Base-by-base conservation (phyloP, 768 basidiomycete species). In the Tylopilus sp. region DNA sequence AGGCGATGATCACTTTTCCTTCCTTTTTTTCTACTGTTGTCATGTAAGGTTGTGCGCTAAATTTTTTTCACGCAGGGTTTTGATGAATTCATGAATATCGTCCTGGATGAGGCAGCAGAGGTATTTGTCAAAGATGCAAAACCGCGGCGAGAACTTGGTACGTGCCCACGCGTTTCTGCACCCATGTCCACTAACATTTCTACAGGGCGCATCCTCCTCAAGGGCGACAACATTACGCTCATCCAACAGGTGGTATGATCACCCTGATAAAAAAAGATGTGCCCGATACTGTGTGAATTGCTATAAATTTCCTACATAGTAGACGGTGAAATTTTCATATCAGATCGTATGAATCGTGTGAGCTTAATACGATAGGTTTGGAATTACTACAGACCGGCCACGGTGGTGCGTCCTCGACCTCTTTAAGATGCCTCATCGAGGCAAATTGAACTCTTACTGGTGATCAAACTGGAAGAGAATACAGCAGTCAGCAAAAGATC, bases 81-180 rank as follows among this genome's bases (percentile, higher is more conserved):
- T 62, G 95, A 99, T 67, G 95, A 99, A 70, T 99, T 98, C 73
- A 99, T 99, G 95, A 99, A 99, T 66, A 73, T 99, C 26, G 91
- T 98, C 31, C 73, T 99, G 21, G 95, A 99, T 60, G 91, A 97
- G 44, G 92, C 95, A 40, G 80, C 82, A 46, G 95, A 99, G 69
- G 86, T 97, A 11, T 95, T 83, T 64, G 83, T 94, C 44, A 92
- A 93, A 68, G 92, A 91, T 54, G 85, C 82, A 48, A 90, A 94
- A 71, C 88, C 91, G 40, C 77, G 88, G 61, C 75, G 83, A 71
- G 84, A 91, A 55, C 76, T 98, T 36, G 95, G 94, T 93, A 57
- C 50, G 81, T 70, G 10, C 38, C 41, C 38, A n/a, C 20, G 46
- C 44, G 47, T 52, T 41, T 47, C 17, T 21, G 13, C 48, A 0